Evolutionary conservation across 2,329 filamentous ascomycete genomes (phyloP).

Genomic region (Alternaria sp.): DNA sequence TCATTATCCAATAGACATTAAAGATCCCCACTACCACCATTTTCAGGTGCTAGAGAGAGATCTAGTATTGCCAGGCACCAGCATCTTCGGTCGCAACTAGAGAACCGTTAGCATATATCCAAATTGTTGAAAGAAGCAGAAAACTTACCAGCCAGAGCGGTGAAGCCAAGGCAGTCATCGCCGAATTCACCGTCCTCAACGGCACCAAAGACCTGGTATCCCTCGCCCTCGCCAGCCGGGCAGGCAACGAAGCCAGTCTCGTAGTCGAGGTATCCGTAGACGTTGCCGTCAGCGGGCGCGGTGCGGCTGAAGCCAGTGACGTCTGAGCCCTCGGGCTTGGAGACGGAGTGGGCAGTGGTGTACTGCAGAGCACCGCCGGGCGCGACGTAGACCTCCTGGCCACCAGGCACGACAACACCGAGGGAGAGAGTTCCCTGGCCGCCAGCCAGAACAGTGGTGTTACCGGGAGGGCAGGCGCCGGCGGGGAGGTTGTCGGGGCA

Average conservation of each 20-base stretch:
- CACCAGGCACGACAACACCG: slow-evolving; percentile 65
- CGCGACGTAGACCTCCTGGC: slow-evolving; percentile 66
- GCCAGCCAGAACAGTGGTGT: slow-evolving; percentile 54
- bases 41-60: neutral
- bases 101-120: slow-evolving; percentile 8
- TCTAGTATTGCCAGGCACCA: slow-evolving; percentile 48
- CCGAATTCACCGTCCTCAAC: slow-evolving; percentile 23
- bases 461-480: slow-evolving; percentile 55
- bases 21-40: neutral
- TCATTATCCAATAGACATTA: neutral
- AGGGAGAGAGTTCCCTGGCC: slow-evolving; percentile 42
- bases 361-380: slow-evolving; percentile 62
- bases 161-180: slow-evolving; percentile 45
- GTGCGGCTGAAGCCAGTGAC: slow-evolving; percentile 57
- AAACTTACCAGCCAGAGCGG: slow-evolving; percentile 38
- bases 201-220: slow-evolving; percentile 45
- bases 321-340: slow-evolving; percentile 59
- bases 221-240: slow-evolving; percentile 28
- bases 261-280: slow-evolving; percentile 37
- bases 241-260: slow-evolving; percentile 44
- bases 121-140: neutral
- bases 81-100: slow-evolving; percentile 27
- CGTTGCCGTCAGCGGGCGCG: slow-evolving; percentile 18
- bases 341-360: slow-evolving; percentile 61
- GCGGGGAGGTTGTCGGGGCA: slow-evolving; percentile 53